phyloP scores from a whole-genome alignment of 148 eudicot species.

The Pouteria glomerata region DNA sequence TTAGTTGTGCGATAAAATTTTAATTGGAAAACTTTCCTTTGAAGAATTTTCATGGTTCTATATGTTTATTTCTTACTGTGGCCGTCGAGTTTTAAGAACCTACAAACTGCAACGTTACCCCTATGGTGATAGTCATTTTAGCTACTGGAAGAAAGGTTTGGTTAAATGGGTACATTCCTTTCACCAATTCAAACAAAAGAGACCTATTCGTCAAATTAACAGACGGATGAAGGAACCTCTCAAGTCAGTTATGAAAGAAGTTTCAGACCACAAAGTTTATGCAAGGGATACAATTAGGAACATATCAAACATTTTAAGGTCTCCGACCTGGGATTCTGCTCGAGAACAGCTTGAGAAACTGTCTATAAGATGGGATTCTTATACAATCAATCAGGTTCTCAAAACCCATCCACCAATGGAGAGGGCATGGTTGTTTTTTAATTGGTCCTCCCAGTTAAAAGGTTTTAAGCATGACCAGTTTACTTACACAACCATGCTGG shows the following conservation, averaged over 20 bases:
- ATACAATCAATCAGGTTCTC: constrained; percentile 69
- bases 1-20: background rate
- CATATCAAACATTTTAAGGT: constrained; percentile 56
- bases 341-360: constrained; percentile 46
- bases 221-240: constrained; percentile 19
- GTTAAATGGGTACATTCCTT: constrained; percentile 17
- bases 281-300: constrained; percentile 40
- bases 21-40: background rate
- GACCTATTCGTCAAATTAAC: constrained; percentile 10
- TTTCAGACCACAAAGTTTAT: constrained; percentile 40
- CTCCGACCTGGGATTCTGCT: constrained; percentile 65
- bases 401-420: constrained; percentile 92
- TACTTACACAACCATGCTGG: constrained; percentile 86
- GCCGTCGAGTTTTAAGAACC: constrained; percentile 10
- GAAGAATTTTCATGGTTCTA: constrained; percentile 17
- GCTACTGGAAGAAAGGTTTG: constrained; percentile 12
- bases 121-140: background rate
- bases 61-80: constrained; percentile 30
- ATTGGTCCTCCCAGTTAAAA: constrained; percentile 53
- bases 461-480: constrained; percentile 75
- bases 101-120: constrained; percentile 1
- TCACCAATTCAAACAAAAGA: constrained; percentile 17
- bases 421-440: constrained; percentile 84
- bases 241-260: constrained; percentile 21
- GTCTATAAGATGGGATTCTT: constrained; percentile 73